These are phyloP conservation scores for Globisporangium irregulare DNA, from an alignment of 352 stramenopile species.

Conservation along the genomic window DNA sequence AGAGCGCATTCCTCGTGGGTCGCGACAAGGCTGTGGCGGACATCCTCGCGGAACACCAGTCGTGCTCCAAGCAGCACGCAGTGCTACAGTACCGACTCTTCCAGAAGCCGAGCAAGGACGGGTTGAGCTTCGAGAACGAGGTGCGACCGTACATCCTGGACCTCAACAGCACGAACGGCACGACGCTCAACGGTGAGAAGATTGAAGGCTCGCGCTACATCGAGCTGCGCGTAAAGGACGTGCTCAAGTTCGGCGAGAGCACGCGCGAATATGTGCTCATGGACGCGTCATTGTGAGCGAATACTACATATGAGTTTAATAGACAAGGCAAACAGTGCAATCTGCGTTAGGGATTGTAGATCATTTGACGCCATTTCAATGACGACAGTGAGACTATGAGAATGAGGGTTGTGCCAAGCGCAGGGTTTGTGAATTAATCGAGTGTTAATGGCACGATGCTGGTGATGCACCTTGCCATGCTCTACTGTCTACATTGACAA, in stretches of 20 bases:
- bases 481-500: not conserved
- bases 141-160: slow-evolving; percentile 98
- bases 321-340: not conserved
- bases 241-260: slow-evolving; percentile 95
- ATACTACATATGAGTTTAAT: not conserved
- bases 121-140: slow-evolving; percentile 51
- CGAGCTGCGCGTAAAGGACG: slow-evolving; percentile 94
- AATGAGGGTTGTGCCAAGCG: not conserved
- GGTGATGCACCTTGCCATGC: not conserved
- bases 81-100: slow-evolving; percentile 95
- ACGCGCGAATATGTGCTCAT: slow-evolving; percentile 98
- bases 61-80: slow-evolving; percentile 96
- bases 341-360: not conserved
- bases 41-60: slow-evolving; percentile 93
- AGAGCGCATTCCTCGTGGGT: slow-evolving; percentile 94
- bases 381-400: not conserved
- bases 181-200: slow-evolving; percentile 94
- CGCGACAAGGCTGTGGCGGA: slow-evolving; percentile 94
- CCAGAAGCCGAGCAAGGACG: slow-evolving; percentile 62
- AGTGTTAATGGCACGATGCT: not conserved
- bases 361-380: not conserved
- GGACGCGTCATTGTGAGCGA: slow-evolving; percentile 35
- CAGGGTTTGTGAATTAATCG: slow-evolving; percentile 5
- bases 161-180: slow-evolving; percentile 97
- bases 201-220: slow-evolving; percentile 96